phyloP scores from a whole-genome alignment of 2,329 filamentous ascomycete genomes.

The Thermothelomyces thermophilus region DNA sequence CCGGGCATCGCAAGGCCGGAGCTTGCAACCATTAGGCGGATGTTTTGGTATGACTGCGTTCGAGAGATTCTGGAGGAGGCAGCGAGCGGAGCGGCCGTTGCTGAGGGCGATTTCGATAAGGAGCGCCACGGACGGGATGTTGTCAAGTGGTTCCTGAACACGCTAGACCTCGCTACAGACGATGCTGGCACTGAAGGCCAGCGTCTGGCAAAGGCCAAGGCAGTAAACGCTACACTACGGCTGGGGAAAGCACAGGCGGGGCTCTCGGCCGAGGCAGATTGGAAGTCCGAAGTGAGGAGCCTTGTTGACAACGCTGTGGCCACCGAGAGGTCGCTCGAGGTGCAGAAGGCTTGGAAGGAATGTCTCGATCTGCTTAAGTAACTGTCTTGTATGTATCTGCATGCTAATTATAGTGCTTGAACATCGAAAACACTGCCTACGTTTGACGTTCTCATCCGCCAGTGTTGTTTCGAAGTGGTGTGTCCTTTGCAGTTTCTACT shows the following conservation, averaged over 20 bases:
- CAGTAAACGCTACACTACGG: conserved; percentile 36
- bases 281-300: conserved; percentile 29
- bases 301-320: conserved; percentile 47
- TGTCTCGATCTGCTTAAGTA: conserved; percentile 9
- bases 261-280: conserved; percentile 14
- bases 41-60: conserved; percentile 47
- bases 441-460: too few species aligned
- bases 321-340: conserved; percentile 32
- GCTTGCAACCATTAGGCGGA: conserved; percentile 40
- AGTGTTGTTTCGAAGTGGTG: too few species aligned
- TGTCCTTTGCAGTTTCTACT: too few species aligned
- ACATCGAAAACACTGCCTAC: too few species aligned
- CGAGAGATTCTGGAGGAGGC: conserved; percentile 42
- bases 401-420: too few species aligned
- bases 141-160: conserved; percentile 36
- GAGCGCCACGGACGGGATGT: conserved; percentile 21
- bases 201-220: conserved; percentile 41
- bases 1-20: conserved; percentile 35
- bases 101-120: conserved; percentile 22
- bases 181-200: conserved; percentile 48
- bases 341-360: conserved; percentile 29
- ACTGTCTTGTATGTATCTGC: neutral
- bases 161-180: conserved; percentile 40
- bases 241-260: conserved; percentile 35
- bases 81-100: conserved; percentile 9